Base-by-base conservation (phyloP, 2,329 filamentous ascomycete species). In the Monosporascus sp. region DNA sequence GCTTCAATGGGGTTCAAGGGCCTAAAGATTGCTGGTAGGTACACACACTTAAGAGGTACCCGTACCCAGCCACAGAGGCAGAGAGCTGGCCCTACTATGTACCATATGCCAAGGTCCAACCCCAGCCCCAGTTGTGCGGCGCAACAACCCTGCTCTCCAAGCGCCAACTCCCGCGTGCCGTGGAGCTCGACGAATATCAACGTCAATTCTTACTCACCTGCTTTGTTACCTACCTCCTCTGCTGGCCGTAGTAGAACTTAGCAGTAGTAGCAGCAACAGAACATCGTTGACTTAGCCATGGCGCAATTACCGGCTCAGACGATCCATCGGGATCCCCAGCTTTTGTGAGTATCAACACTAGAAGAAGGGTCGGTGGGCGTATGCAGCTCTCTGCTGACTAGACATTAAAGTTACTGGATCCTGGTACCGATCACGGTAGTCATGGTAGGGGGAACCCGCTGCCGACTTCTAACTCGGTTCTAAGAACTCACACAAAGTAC, bases 241-340 rank as follows among this genome's bases (percentile, higher is more conserved):
- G 39, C 39, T 6, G 17, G 39, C 39, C 18, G 14, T 20, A 27
- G 27, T 25, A 55, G 42, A 48, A n/a, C 15, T 50, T 36, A 48
- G 47, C 49, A 49, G 47, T 14, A 17, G 15, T 4, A 17, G 6
- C 37, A 42, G 5, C 17, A 15, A 24, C 22, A 6, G 51, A 31
- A 46, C 27, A 17, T 52, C 25, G 27, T 27, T 4, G n/a, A 46
- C 51, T 39, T 59, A 59, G 70, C 44, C 50, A 97, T 97, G 93
- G 88, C 88, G 64, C 86, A 94, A 76, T 80, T 88, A 61, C 82
- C 88, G 60, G 86, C 90, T 63, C 94, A 99, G 80, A 94, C 91
- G 78, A 97, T 99, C 83, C 89, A 96, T 77, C 76, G 94, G 83
- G 95, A 99, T 88, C 93, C 94, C 67, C 92, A 96, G 74, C 80